These are phyloP conservation scores for Boletellus deceptivus DNA, from an alignment of 1,284 basidiomycete species.

Conservation along the genomic window DNA sequence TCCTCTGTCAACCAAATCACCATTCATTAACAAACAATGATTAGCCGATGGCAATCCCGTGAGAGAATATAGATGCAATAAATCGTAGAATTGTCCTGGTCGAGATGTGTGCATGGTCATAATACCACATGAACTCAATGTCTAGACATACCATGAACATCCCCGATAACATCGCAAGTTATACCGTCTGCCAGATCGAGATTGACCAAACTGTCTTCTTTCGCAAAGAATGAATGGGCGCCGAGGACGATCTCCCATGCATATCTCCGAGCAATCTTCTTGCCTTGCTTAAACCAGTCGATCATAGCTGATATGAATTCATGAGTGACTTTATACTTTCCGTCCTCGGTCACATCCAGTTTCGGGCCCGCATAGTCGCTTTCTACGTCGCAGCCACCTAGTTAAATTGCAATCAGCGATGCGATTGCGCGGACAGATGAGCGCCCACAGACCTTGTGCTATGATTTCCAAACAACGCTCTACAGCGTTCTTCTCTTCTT, in stretches of 20 bases:
- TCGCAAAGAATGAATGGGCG: constrained; percentile 71
- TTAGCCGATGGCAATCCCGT: constrained; percentile 82
- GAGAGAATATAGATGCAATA: constrained; percentile 83
- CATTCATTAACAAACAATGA: constrained; percentile 90
- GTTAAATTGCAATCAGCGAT: constrained; percentile 4
- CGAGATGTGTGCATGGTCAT: constrained; percentile 5
- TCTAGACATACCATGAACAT: constrained; percentile 71
- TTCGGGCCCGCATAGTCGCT: constrained; percentile 66
- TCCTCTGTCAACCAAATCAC: constrained; percentile 95
- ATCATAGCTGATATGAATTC: constrained; percentile 89
- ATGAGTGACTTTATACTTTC: constrained; percentile 69
- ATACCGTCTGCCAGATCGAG: constrained; percentile 76
- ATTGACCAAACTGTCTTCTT: constrained; percentile 83
- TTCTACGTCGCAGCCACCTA: constrained; percentile 75
- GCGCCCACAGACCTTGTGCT: constrained; percentile 55
- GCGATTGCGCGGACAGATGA: not conserved
- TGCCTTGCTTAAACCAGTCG: constrained; percentile 89
- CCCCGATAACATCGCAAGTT: constrained; percentile 89
- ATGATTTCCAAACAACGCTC: constrained; percentile 78
- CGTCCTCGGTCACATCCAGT: constrained; percentile 52
- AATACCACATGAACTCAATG: not conserved
- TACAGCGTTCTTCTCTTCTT: constrained; percentile 79
- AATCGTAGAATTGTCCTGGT: constrained; percentile 91
- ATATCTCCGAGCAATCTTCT: constrained; percentile 81
- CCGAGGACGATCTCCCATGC: constrained; percentile 97